Evolutionary conservation across 2,329 filamentous ascomycete genomes (phyloP).

Genomic region (Ilyonectria sp.): DNA sequence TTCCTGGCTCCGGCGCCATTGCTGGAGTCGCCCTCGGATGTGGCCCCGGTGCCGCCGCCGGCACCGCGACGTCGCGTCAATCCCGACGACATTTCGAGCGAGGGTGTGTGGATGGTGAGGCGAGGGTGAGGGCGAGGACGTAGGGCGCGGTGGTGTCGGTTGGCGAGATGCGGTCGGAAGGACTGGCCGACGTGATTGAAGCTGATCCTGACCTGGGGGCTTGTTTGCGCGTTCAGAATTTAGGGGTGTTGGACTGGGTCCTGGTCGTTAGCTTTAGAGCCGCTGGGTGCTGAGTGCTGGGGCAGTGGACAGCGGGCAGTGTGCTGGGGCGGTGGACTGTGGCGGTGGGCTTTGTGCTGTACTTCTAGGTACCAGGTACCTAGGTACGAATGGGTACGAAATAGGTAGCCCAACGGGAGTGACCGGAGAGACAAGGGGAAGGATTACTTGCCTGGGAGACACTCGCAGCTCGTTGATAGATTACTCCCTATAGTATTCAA

Average conservation of each 20-base stretch:
- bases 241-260: conserved; percentile 47
- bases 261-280: conserved; percentile 35
- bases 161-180: conserved; percentile 45
- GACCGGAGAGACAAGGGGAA: not conserved
- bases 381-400: not conserved
- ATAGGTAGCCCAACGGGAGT: not conserved
- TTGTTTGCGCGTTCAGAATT: conserved; percentile 47
- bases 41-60: conserved; percentile 76
- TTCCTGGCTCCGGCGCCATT: conserved; percentile 67
- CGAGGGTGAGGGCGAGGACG: conserved; percentile 28
- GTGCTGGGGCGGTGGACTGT: not conserved
- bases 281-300: conserved; percentile 15
- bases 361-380: too few relatives aligned
- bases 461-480: conserved; percentile 9
- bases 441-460: not conserved
- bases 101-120: conserved; percentile 26
- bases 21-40: conserved; percentile 69
- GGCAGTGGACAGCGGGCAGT: conserved; percentile 15
- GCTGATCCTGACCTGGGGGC: conserved; percentile 43
- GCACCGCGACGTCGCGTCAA: conserved; percentile 79
- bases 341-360: not conserved
- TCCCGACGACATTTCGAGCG: conserved; percentile 59
- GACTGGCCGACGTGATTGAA: conserved; percentile 45
- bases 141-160: conserved; percentile 32
- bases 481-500: not conserved